These are phyloP conservation scores for Porphyridium purpureum DNA, from an alignment of 23 red algal species.

Conservation along the genomic window DNA sequence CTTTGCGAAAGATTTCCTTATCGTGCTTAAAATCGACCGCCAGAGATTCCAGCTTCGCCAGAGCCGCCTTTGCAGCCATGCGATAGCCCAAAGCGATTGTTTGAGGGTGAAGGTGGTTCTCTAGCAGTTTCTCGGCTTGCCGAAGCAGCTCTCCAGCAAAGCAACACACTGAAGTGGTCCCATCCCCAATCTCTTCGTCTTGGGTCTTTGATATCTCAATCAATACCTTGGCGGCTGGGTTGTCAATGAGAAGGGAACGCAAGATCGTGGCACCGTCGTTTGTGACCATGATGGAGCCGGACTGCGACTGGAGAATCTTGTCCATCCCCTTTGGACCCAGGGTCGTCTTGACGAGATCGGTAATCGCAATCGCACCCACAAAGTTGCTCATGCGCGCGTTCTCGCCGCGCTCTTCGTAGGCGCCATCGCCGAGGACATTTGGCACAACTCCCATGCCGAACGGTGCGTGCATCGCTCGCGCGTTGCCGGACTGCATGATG, in stretches of 20 bases:
- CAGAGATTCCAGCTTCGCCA: constrained; percentile 24
- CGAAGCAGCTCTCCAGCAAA: constrained; percentile 91
- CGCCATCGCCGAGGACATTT: constrained; percentile 47
- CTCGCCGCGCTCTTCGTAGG: constrained; percentile 85
- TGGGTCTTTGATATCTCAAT: constrained; percentile 87
- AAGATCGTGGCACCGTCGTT: constrained; percentile 99
- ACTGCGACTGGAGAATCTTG: constrained; percentile 84
- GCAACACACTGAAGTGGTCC: constrained; percentile 92
- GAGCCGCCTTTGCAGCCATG: constrained; percentile 45
- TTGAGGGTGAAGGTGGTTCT: constrained; percentile 76
- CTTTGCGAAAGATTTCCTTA: constrained; percentile 22
- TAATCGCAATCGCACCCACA: constrained; percentile 84
- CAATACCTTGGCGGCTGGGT: constrained; percentile 74
- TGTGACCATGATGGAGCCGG: constrained; percentile 72
- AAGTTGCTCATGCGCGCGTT: constrained; percentile 84
- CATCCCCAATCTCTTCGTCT: constrained; percentile 97
- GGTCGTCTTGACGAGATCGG: constrained; percentile 90
- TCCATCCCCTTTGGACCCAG: constrained; percentile 83
- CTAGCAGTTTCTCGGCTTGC: constrained; percentile 94
- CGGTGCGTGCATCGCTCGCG: no score
- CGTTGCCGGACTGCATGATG: no score
- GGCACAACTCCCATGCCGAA: constrained; percentile 24
- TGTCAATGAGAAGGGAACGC: constrained; percentile 62
- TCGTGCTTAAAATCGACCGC: constrained; percentile 57
- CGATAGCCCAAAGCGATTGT: constrained; percentile 63